A percentile compares a stretch with the other conserved stretches of the same genome.
Conservation (phyloP, 2,329 filamentous ascomycete species). For the Fusarium domesticum region DNA sequence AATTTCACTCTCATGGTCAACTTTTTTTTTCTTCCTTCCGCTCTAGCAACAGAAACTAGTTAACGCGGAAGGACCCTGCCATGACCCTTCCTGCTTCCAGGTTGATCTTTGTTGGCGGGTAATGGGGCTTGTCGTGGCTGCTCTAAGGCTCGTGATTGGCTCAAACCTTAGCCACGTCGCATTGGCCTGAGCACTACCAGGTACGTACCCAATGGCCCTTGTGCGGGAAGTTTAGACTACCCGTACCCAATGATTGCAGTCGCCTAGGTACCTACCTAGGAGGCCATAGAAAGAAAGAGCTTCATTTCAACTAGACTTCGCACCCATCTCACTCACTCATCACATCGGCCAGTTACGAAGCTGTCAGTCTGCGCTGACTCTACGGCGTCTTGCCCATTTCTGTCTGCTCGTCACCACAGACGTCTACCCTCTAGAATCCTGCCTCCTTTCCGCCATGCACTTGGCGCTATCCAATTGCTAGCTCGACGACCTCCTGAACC, state of each 20-base stretch:
- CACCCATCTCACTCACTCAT: neutral
- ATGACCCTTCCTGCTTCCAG: conserved; percentile 27
- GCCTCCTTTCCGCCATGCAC: conserved; percentile 21
- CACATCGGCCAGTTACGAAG: neutral
- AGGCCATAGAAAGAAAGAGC: neutral
- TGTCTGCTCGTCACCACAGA: neutral
- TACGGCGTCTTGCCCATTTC: neutral
- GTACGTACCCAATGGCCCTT: too few relatives aligned
- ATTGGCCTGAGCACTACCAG: neutral
- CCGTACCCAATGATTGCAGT: too few relatives aligned
- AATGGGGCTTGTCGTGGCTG: neutral
- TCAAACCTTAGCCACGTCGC: neutral
- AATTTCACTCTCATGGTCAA: conserved; percentile 7
- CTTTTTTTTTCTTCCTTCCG: conserved; percentile 23
- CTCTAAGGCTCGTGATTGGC: neutral
- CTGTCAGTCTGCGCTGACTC: neutral
- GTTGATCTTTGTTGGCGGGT: conserved; percentile 2
- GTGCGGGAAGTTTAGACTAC: too few relatives aligned
- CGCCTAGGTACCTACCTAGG: too few relatives aligned
- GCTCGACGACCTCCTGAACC: conserved; percentile 30
- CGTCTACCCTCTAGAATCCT: neutral
- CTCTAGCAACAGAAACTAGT: conserved; percentile 14
- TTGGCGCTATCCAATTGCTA: conserved; percentile 24
- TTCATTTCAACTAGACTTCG: neutral
- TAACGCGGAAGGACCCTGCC: conserved; percentile 14